Conservation (phyloP, 2,329 filamentous ascomycete species). For the Trichophyton simii region DNA sequence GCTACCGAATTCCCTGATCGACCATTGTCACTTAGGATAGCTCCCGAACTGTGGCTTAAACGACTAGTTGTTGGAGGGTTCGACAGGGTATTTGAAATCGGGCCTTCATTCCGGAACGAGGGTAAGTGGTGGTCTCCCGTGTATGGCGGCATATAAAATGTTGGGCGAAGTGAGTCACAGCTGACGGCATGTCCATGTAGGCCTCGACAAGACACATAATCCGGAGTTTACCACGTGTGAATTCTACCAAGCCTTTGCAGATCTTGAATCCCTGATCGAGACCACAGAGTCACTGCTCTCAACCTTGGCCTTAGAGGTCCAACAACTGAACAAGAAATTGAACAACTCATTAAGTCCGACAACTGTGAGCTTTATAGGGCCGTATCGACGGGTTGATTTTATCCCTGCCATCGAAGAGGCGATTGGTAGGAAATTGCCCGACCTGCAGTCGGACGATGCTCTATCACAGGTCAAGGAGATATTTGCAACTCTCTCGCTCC, state of each 20-base stretch:
- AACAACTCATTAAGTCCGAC: slow-evolving; percentile 36
- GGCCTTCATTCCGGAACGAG: slow-evolving; percentile 85
- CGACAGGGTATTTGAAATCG: slow-evolving; percentile 84
- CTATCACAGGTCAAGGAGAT: slow-evolving; percentile 45
- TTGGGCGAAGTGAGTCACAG: background rate
- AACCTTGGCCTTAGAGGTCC: slow-evolving; percentile 44
- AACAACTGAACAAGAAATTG: slow-evolving; percentile 28
- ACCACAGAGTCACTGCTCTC: slow-evolving; percentile 62
- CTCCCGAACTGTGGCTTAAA: slow-evolving; percentile 92
- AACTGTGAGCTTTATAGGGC: slow-evolving; percentile 44
- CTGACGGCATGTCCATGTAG: slow-evolving; percentile 21
- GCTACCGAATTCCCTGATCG: slow-evolving; percentile 64
- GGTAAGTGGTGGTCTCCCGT: slow-evolving; percentile 33
- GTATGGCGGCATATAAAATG: background rate
- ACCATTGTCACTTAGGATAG: slow-evolving; percentile 68
- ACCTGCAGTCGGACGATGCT: slow-evolving; percentile 45
- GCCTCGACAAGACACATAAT: slow-evolving; percentile 78
- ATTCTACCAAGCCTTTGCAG: slow-evolving; percentile 81
- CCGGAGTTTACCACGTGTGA: slow-evolving; percentile 97
- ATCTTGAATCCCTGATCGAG: slow-evolving; percentile 58
- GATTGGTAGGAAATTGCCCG: slow-evolving; percentile 53
- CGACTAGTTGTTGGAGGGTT: slow-evolving; percentile 79
- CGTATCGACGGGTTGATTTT: slow-evolving; percentile 61
- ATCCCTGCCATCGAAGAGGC: slow-evolving; percentile 62
- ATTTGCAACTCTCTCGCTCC: slow-evolving; percentile 40